Evolutionary conservation across 805 yeast genomes (phyloP).

Genomic region (Ogataea chonburiensis): DNA sequence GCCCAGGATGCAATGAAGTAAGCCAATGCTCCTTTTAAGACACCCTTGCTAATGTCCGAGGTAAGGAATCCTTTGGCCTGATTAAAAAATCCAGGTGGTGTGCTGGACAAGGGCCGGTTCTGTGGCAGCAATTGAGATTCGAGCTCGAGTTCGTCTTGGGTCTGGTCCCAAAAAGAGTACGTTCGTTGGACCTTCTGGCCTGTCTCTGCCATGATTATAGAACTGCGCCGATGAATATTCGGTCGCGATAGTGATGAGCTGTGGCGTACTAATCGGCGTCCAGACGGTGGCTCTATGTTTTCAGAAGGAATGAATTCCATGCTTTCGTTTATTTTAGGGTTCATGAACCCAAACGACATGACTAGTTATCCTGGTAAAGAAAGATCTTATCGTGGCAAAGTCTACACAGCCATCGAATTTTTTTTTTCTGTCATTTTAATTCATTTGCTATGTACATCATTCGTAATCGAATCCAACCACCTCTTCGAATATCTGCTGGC

Average conservation of each 20-base stretch:
- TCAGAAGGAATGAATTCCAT: conserved; percentile 8
- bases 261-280: conserved; percentile 11
- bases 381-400: conserved; percentile 10
- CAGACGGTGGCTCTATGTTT: conserved; percentile 3
- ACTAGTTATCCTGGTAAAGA: conserved; percentile 2
- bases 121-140: conserved; percentile 10
- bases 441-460: conserved; percentile 10
- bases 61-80: background rate
- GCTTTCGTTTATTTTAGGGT: conserved; percentile 1
- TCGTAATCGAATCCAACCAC: conserved; percentile 56
- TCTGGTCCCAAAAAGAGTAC: conserved; percentile 31
- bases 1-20: conserved; percentile 72
- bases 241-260: conserved; percentile 15
- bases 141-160: conserved; percentile 23
- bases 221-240: conserved; percentile 31
- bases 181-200: conserved; percentile 37
- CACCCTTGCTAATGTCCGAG: conserved; percentile 25
- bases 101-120: conserved; percentile 10
- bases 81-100: conserved; percentile 12
- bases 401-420: conserved; percentile 8
- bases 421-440: background rate
- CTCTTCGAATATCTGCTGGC: conserved; percentile 72
- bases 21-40: conserved; percentile 69
- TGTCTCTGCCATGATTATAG: conserved; percentile 46
- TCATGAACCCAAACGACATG: conserved; percentile 5